These are phyloP conservation scores for Ceratocystis eucalypticola DNA, from an alignment of 2,329 filamentous ascomycete genomes.

Conservation along the genomic window DNA sequence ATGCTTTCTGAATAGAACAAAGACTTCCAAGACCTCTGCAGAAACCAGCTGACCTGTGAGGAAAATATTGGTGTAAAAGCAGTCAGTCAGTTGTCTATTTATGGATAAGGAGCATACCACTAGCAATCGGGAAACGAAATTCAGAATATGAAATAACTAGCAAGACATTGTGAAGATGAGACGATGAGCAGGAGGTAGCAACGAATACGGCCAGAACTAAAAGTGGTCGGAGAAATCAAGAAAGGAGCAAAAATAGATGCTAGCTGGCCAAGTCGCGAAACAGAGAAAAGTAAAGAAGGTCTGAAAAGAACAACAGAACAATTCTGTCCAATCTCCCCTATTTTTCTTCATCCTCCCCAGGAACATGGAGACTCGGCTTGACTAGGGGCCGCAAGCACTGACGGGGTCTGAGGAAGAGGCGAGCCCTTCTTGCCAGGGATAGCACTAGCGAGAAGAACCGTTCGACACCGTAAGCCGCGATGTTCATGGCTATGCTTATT, in stretches of 20 bases:
- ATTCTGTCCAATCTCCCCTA: conserved; percentile 2
- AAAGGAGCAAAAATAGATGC: conserved; percentile 4
- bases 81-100: not conserved
- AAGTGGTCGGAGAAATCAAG: not conserved
- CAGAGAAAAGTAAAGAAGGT: conserved; percentile 6
- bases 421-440: conserved; percentile 1
- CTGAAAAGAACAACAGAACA: conserved; percentile 7
- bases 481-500: not conserved
- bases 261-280: conserved; percentile 6
- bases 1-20: not conserved
- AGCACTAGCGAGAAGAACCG: not conserved
- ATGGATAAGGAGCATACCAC: not conserved
- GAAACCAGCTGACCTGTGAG: conserved; percentile 70
- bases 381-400: not conserved
- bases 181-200: not conserved
- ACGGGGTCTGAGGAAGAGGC: conserved; percentile 6
- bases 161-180: not conserved
- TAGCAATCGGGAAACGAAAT: not conserved
- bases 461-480: not conserved
- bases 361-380: not conserved
- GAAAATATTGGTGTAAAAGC: not conserved
- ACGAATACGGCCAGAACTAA: not conserved
- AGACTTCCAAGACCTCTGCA: conserved; percentile 46
- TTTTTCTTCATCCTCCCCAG: conserved; percentile 2
- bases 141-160: not conserved